Evolutionary conservation across 2,329 filamentous ascomycete genomes (phyloP), one percentile per base, ranked within the genome.

Genomic region (Monilinia fructigena): DNA sequence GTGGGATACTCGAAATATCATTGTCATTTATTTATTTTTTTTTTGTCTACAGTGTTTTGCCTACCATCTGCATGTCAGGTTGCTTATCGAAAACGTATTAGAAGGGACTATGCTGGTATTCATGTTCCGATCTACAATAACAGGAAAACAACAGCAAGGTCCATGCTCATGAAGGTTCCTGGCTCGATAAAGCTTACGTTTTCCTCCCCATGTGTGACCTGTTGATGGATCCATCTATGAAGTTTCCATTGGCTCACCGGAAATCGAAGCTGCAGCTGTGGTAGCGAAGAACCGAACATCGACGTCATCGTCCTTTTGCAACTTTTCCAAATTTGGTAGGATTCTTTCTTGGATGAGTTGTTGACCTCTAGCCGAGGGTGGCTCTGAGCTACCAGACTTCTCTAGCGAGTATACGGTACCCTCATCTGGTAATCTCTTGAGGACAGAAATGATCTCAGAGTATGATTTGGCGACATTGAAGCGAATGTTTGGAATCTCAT

Each of bases 391-490:
- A 67, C 87, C 89, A 38, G 89, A 86, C 82, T 96, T 95, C 79
- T 97, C 92, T 68, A 96, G 80, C 63, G 92, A 88, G 76, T 90
- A 87, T 69, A 98, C 83, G 18, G 94, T 98, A 69, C 93, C 93
- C 76, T 95, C 85, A 65, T 93, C 91, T 3, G 95, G 94, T 66
- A 99, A 84, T 73, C 92, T 90, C 79, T 94, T 93, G 75, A 99
- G 85, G n/a, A 93, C 93, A 73, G 91, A 89, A 75, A 98, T 93
- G 67, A 99, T 82, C 62, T 95, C 89, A 28, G 88, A 87, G 77
- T 98, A 99, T 56, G 95, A 98, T 83, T 99, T 99, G 73, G 95
- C 95, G 58, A 99, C 95, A 79, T 99, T 99, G 86, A 99, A 99
- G 62, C 95, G 92, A 77, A 99, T 99, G 81, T 99, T 99, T 72